Evolutionary conservation across 768 basidiomycete genomes (phyloP).

Genomic region (Thelephora aurantiotincta): DNA sequence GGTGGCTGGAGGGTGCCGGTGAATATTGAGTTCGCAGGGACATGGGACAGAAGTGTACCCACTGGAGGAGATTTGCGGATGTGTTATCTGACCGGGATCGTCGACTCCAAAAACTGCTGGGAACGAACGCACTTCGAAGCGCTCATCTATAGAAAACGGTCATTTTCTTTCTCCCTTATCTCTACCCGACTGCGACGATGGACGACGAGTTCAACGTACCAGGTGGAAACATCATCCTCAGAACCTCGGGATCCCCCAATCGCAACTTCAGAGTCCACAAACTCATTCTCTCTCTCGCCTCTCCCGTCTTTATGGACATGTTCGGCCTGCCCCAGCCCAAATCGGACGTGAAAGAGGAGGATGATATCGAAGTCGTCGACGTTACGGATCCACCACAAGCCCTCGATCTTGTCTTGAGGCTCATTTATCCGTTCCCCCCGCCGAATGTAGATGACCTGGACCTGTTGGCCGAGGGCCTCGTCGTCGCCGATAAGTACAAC

Average conservation of each 20-base stretch:
- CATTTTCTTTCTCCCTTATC: background rate
- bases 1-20: too few species aligned
- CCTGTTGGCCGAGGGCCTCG: slow-evolving; percentile 11
- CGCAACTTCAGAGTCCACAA: slow-evolving; percentile 18
- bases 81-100: too few species aligned
- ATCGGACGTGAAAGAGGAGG: background rate
- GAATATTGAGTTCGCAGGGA: too few species aligned
- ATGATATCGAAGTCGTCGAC: slow-evolving; percentile 4
- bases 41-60: too few species aligned
- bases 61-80: too few species aligned
- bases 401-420: slow-evolving; percentile 9
- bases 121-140: too few species aligned
- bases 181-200: background rate
- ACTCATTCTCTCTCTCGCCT: slow-evolving; percentile 19
- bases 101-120: too few species aligned
- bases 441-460: background rate
- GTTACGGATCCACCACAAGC: slow-evolving; percentile 7
- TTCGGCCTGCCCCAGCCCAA: slow-evolving; percentile 17
- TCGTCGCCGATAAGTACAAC: slow-evolving; percentile 12
- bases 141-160: background rate
- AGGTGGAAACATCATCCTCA: slow-evolving; percentile 6
- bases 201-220: background rate
- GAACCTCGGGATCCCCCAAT: slow-evolving; percentile 2
- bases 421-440: slow-evolving; percentile 9
- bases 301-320: slow-evolving; percentile 20